Base-by-base conservation (phyloP, 163 green algal species). In the Picocystis sp. region DNA sequence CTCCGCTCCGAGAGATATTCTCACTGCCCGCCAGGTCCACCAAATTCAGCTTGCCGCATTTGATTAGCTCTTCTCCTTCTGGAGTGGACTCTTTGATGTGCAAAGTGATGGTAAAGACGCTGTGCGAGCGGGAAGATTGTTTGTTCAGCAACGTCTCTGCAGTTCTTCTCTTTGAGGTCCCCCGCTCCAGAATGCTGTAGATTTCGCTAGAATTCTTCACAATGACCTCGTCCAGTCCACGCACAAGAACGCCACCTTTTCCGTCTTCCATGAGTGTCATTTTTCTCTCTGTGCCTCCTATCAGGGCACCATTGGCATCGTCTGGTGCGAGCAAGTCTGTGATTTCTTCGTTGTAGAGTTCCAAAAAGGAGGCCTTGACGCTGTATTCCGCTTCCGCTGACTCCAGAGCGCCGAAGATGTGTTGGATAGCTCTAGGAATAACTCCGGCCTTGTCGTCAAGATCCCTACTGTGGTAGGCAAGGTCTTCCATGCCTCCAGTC, bases 301-400 rank as follows among this genome's bases (percentile, higher is more conserved):
- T 38, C 29, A 23, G 9, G 5, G 21, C 5, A 9, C 44, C 44
- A 25, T 23, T 24, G 5, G n/a, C 62, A 11, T 67, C 54, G 3
- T 70, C 71, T 19, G 71, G 46, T 2, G 64, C 73, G 60, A 97
- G 73, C 57, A 98, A 67, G 58, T 98, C 90, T 2, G 83, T 96
- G 11, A 95, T 81, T 71, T 98, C 89, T 68, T 98, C 90, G 64
- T 98, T 97, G 80, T 98, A 98, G 42, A 98, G 76, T 78, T 98
- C 90, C 56, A 98, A 63, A 64, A 93, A 98, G 44, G 68, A 83
- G 43, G 85, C 82, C 60, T 88, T 86, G 35, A 94, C 81, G n/a
- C 61, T 82, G 61, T 84, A 89, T 62, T 93, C 80, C 5, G 53
- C 52, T 6, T 75, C 65, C 21, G 63, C 78, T 47, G 50, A 55